Evolutionary conservation across 192 early-diverging fungal genomes (phyloP).

Genomic region (Gonapodya sp.): DNA sequence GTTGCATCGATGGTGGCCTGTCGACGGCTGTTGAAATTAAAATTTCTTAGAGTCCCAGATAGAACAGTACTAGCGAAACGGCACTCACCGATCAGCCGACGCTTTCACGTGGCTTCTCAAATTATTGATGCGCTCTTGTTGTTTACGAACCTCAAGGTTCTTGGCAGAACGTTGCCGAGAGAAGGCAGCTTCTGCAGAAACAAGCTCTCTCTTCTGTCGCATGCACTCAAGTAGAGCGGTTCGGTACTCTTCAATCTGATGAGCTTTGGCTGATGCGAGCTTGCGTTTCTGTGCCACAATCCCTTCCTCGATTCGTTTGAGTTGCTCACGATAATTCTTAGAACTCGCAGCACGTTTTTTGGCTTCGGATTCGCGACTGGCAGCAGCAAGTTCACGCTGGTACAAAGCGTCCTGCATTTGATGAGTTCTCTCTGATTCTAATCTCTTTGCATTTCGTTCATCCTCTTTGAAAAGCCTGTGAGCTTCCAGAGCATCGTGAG

Average conservation of each 20-base stretch:
- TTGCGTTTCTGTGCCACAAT: background rate
- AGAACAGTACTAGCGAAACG: background rate
- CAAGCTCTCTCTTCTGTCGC: background rate
- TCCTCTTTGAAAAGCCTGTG: background rate
- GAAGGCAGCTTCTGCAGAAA: background rate
- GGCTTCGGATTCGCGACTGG: background rate
- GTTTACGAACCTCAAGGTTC: background rate
- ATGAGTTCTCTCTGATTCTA: background rate
- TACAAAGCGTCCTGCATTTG: background rate
- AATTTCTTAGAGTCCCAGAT: background rate
- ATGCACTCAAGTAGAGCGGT: background rate
- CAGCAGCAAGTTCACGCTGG: background rate
- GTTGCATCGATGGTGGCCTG: background rate
- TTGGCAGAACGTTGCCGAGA: background rate
- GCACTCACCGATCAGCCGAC: constrained; percentile 1
- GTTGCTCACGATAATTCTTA: background rate
- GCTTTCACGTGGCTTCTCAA: background rate
- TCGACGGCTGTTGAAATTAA: background rate
- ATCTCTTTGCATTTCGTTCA: background rate
- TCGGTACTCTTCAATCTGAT: background rate
- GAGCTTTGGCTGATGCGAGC: background rate
- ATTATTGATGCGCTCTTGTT: background rate
- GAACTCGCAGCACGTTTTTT: background rate
- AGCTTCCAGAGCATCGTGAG: background rate
- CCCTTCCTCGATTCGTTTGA: background rate